Conservation (phyloP, 1,284 basidiomycete genomes). For the Hymenochaete sp. region DNA sequence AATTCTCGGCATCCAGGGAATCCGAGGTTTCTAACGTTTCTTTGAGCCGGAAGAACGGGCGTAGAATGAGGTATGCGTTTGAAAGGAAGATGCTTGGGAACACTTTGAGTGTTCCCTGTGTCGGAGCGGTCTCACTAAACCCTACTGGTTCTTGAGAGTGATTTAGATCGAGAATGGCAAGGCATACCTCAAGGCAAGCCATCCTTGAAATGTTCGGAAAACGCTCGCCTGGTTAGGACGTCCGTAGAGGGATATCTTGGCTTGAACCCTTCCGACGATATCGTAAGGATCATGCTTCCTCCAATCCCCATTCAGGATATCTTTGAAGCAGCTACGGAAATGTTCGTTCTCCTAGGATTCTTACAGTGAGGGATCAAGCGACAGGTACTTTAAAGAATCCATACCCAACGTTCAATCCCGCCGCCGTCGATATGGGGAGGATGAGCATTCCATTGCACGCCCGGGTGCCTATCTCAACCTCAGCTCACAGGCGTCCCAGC, state of each 20-base stretch:
- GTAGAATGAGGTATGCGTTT: slow-evolving; percentile 73
- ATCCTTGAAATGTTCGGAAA: slow-evolving; percentile 78
- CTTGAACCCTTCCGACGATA: slow-evolving; percentile 51
- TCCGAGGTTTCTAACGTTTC: slow-evolving; percentile 34
- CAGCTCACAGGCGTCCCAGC: background rate
- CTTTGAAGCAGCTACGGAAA: slow-evolving; percentile 58
- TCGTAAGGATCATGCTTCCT: slow-evolving; percentile 64
- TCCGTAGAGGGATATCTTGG: slow-evolving; percentile 52
- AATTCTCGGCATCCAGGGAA: slow-evolving; percentile 51
- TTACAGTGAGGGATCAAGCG: background rate
- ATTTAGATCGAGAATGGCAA: background rate
- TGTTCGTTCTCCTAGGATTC: slow-evolving; percentile 45
- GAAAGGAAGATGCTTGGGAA: slow-evolving; percentile 69
- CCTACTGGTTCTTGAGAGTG: background rate
- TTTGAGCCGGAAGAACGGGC: slow-evolving; percentile 70
- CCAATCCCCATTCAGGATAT: slow-evolving; percentile 66
- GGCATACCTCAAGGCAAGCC: slow-evolving; percentile 56
- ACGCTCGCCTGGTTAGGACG: slow-evolving; percentile 53
- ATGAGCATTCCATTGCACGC: slow-evolving; percentile 54
- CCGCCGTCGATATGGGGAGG: slow-evolving; percentile 81
- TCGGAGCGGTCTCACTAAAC: slow-evolving; percentile 56
- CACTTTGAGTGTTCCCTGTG: slow-evolving; percentile 71
- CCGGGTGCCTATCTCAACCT: slow-evolving; percentile 44
- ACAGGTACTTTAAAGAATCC: background rate
- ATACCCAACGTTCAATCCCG: slow-evolving; percentile 67